Conservation (phyloP, 176 grass and related monocot genomes). For the Calamus simplicifolius region DNA sequence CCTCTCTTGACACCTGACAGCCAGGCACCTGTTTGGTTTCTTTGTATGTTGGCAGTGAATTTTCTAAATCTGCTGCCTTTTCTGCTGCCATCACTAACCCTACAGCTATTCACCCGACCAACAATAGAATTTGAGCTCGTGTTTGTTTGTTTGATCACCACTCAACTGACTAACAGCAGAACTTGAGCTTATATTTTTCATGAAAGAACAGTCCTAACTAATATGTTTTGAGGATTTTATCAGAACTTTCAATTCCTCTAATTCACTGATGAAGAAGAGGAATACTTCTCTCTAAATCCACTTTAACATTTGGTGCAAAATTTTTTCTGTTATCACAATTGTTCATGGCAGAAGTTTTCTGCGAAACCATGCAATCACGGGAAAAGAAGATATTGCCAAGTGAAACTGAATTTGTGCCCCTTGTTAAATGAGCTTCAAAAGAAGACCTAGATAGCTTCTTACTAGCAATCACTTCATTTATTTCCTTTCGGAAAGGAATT, state of each 20-base stretch:
- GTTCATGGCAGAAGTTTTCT: conserved; percentile 29
- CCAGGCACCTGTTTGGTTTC: conserved; percentile 46
- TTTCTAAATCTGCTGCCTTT: conserved; percentile 44
- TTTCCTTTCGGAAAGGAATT: conserved; percentile 30
- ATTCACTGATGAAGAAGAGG: conserved; percentile 15
- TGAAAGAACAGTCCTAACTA: conserved; percentile 26
- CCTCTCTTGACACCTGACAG: conserved; percentile 50
- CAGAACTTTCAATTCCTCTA: conserved; percentile 22
- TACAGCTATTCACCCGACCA: conserved; percentile 34
- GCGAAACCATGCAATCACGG: conserved; percentile 33
- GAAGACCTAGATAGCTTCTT: conserved; percentile 24
- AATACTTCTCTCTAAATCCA: conserved; percentile 10
- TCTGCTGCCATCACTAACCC: conserved; percentile 47
- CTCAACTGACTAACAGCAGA: conserved; percentile 27
- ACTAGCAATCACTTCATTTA: conserved; percentile 29
- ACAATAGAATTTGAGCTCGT: conserved; percentile 23
- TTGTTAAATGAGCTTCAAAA: conserved; percentile 45
- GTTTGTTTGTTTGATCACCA: conserved; percentile 18
- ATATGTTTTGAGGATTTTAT: conserved; percentile 27
- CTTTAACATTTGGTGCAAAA: conserved; percentile 15
- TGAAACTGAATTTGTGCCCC: conserved; percentile 45
- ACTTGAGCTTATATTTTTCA: conserved; percentile 34
- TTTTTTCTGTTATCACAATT: conserved; percentile 12
- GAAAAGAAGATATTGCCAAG: conserved; percentile 68
- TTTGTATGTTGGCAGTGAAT: conserved; percentile 48